Conservation (phyloP, 495 filamentous ascomycete species). For the Penicillium goetzii region DNA sequence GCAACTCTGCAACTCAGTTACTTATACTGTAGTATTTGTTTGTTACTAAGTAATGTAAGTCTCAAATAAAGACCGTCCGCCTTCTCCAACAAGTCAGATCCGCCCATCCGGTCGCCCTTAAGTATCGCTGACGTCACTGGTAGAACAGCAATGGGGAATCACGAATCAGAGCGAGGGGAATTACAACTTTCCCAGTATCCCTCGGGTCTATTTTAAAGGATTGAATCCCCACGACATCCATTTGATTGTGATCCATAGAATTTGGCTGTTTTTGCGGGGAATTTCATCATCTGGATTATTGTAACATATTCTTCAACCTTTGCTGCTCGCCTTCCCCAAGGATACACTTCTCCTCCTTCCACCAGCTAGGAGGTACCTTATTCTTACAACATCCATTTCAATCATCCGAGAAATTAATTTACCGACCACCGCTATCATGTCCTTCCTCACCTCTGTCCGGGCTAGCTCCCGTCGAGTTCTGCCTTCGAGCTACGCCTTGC, state of each 20-base stretch:
- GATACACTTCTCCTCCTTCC: not conserved
- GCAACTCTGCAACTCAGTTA: not conserved
- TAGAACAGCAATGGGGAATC: not conserved
- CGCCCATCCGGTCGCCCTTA: constrained; percentile 10
- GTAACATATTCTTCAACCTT: not conserved
- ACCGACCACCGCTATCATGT: constrained; percentile 26
- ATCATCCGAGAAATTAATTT: not conserved
- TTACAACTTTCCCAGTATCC: not conserved
- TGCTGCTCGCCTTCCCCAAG: not conserved
- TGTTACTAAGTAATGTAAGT: not conserved
- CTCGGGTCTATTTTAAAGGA: not conserved
- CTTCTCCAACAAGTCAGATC: not conserved
- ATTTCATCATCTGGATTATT: not conserved
- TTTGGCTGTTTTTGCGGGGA: not conserved
- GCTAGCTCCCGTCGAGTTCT: constrained; percentile 28
- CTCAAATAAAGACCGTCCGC: not conserved
- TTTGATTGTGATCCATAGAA: not conserved
- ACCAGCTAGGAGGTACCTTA: not conserved
- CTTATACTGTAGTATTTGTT: not conserved
- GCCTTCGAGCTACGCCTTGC: constrained; percentile 20
- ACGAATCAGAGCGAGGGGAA: constrained; percentile 5
- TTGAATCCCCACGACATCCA: not conserved
- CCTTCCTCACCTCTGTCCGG: constrained; percentile 39
- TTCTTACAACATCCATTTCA: not conserved
- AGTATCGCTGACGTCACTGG: constrained; percentile 29